Conservation (phyloP, 345 rosid genomes). For the Citrus inodora region DNA sequence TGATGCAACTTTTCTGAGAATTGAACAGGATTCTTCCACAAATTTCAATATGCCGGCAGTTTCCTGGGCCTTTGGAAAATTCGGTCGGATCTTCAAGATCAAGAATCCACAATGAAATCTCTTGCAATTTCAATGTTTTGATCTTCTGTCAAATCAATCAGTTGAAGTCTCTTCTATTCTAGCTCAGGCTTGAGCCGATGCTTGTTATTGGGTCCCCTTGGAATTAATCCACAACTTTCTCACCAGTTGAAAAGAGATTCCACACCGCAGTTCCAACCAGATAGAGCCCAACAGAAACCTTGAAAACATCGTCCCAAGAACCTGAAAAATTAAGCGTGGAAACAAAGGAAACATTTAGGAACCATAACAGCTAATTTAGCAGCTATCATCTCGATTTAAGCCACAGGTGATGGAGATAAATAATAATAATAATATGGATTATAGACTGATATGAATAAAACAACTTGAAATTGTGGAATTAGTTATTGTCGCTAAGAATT, state of each 20-base stretch:
- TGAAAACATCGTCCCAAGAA: conserved; percentile 93
- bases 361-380: neutral
- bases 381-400: too few relatives aligned
- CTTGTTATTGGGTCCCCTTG: conserved; percentile 10
- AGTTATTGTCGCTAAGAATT: too few relatives aligned
- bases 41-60: neutral
- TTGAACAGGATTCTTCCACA: neutral
- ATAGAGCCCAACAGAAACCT: conserved; percentile 85
- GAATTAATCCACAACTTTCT: conserved; percentile 67
- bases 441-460: too few relatives aligned
- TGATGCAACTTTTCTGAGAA: neutral
- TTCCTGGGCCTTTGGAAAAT: conserved; percentile 13
- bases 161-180: neutral
- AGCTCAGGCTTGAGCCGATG: conserved; percentile 18
- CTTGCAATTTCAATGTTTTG: neutral
- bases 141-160: conserved; percentile 6
- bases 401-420: too few relatives aligned
- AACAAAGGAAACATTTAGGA: neutral
- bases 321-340: conserved; percentile 36
- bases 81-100: conserved; percentile 12
- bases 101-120: conserved; percentile 2
- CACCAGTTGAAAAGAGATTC: conserved; percentile 88
- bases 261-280: conserved; percentile 80
- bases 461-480: too few relatives aligned
- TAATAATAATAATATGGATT: too few relatives aligned